A percentile compares a stretch with the other conserved stretches of the same genome.
Evolutionary conservation across 1,284 basidiomycete genomes (phyloP).

Genomic region (Pseudozyma thailandica): DNA sequence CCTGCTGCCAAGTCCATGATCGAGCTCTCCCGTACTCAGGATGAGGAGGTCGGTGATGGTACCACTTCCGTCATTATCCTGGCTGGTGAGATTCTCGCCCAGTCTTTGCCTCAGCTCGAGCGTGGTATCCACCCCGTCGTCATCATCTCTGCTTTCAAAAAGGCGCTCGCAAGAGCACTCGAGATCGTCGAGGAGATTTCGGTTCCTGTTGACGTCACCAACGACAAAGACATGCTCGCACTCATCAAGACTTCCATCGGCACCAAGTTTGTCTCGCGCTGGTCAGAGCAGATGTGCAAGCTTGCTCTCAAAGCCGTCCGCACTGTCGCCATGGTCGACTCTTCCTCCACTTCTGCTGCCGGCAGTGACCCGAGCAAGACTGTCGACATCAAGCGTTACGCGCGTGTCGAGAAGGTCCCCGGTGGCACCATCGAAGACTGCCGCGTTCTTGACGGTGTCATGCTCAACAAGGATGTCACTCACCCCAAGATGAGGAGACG

Average conservation of each 20-base stretch:
- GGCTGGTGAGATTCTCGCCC: slow-evolving; percentile 97
- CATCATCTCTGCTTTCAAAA: slow-evolving; percentile 97
- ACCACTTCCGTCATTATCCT: slow-evolving; percentile 98
- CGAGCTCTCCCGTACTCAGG: slow-evolving; percentile 94
- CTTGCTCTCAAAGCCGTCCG: slow-evolving; percentile 92
- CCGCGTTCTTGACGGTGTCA: slow-evolving; percentile 86
- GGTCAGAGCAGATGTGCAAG: slow-evolving; percentile 97
- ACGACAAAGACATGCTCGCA: slow-evolving; percentile 91
- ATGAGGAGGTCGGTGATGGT: slow-evolving; percentile 98
- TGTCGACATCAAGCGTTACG: slow-evolving; percentile 97
- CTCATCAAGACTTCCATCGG: slow-evolving; percentile 99
- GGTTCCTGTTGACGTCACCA: slow-evolving; percentile 85
- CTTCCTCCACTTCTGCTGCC: slow-evolving; percentile 21
- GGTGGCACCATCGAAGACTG: slow-evolving; percentile 97
- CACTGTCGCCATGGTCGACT: slow-evolving; percentile 76
- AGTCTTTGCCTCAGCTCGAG: slow-evolving; percentile 89
- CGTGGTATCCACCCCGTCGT: slow-evolving; percentile 98
- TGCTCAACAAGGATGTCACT: slow-evolving; percentile 99
- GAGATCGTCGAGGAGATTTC: slow-evolving; percentile 87
- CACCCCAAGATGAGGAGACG: slow-evolving; percentile 95
- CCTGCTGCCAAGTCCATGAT: slow-evolving; percentile 99
- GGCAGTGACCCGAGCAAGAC: slow-evolving; percentile 69
- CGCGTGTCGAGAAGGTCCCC: slow-evolving; percentile 94
- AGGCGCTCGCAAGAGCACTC: slow-evolving; percentile 89
- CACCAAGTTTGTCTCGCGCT: slow-evolving; percentile 96